phyloP scores from a whole-genome alignment of 306 rosid species.

The Gillenia trifoliata region DNA sequence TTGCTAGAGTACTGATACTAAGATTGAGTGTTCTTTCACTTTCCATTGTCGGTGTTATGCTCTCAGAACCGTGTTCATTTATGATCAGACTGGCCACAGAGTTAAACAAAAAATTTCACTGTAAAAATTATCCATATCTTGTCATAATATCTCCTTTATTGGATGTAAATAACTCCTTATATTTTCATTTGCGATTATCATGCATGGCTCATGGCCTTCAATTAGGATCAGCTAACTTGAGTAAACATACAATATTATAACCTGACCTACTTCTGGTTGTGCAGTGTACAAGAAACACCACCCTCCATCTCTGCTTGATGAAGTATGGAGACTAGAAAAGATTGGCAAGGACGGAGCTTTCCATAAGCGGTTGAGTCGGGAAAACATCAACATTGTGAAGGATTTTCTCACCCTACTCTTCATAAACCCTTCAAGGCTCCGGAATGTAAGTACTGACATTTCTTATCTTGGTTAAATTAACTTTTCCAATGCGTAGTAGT shows the following conservation, averaged over 20 bases:
- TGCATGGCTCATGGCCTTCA: background rate
- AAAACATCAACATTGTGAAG: conserved; percentile 60
- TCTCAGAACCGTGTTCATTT: background rate
- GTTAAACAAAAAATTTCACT: background rate
- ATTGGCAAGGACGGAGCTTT: conserved; percentile 98
- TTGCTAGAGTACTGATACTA: background rate
- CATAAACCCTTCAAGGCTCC: conserved; percentile 69
- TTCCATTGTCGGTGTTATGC: background rate
- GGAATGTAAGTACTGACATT: conserved; percentile 55
- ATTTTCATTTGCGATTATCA: background rate
- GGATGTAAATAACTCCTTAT: background rate
- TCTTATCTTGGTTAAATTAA: conserved; percentile 3
- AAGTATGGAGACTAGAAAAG: conserved; percentile 96
- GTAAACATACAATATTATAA: background rate
- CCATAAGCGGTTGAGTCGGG: conserved; percentile 79
- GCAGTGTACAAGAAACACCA: conserved; percentile 98
- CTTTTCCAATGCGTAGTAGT: background rate
- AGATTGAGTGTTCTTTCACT: background rate
- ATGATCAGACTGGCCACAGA: background rate
- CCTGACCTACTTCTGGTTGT: conserved; percentile 21
- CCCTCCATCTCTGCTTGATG: conserved; percentile 85
- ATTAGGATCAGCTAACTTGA: background rate
- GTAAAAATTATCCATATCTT: background rate
- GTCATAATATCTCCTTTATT: background rate
- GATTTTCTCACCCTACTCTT: conserved; percentile 83